Percentiles rank a stretch among this genome's conserved stretches.
Conservation (phyloP, 2,329 filamentous ascomycete genomes). For the Coleophoma cylindrospora region DNA sequence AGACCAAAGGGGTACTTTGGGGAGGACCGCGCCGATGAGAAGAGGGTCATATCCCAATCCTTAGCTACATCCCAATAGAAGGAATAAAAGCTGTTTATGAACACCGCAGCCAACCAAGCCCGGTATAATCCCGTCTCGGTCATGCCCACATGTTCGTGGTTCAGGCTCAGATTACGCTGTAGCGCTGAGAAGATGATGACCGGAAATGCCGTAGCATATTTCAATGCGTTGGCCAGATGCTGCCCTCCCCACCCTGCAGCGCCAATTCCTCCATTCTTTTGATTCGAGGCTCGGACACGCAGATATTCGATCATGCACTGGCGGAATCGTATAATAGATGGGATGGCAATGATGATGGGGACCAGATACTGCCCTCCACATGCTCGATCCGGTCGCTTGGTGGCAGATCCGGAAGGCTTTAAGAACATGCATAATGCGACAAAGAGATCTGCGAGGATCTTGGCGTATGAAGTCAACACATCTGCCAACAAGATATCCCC, state of each 20-base stretch:
- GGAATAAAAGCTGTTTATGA: conserved; percentile 86
- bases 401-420: conserved; percentile 64
- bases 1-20: conserved; percentile 72
- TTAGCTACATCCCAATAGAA: conserved; percentile 98
- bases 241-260: conserved; percentile 71
- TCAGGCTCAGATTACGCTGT: conserved; percentile 54
- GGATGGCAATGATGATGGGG: conserved; percentile 77
- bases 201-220: conserved; percentile 92
- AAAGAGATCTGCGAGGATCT: conserved; percentile 85
- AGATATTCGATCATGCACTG: conserved; percentile 89
- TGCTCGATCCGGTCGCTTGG: conserved; percentile 71
- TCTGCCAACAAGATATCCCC: conserved; percentile 92
- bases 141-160: conserved; percentile 27
- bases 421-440: conserved; percentile 92
- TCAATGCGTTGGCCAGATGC: conserved; percentile 88
- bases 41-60: conserved; percentile 92
- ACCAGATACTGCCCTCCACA: conserved; percentile 78
- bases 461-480: conserved; percentile 90
- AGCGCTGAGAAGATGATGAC: conserved; percentile 78
- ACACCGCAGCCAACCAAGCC: conserved; percentile 66
- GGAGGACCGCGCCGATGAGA: conserved; percentile 52
- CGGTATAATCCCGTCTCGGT: conserved; percentile 42
- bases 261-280: conserved; percentile 34
- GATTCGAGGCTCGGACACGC: conserved; percentile 59
- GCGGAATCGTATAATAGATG: conserved; percentile 79